Base-by-base conservation (phyloP, 208 protist genomes). In the Endotrypanum monterogeii region DNA sequence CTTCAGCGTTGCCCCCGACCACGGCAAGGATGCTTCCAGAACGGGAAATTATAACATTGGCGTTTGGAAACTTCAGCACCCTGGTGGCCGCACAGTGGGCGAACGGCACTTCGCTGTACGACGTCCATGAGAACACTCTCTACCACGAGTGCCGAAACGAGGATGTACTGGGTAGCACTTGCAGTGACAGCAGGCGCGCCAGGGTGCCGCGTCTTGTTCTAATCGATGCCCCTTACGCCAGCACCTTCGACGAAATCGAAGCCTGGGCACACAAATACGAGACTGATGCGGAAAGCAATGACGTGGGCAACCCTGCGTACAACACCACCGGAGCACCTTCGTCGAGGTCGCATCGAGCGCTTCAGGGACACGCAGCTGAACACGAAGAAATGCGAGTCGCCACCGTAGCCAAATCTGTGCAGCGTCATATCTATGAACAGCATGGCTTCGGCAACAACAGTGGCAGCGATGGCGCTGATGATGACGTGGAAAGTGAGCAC, bases 51-150 rank as follows among this genome's bases (percentile, higher is more conserved):
- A 74, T 96, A 30, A 96, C 92, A 28, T 18, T 94, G 2, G 92
- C 81, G 18, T 87, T 96, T 57, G 92, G 92, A 60, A 96, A 96
- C 84, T 96, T 94, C 79, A 77, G 88, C 74, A 85, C 89, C 7
- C 86, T 96, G 37, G 87, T 96, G 3, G 92, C 90, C 4, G 88
- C 92, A 46, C 92, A 96, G 79, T 96, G 92, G 90, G 88, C 86
- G 41, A 96, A 96, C 71, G 88, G 92, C 44, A 94, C 89, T 6
- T 90, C 88, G 25, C 39, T 73, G 52, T 94, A 82, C 71, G 92
- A 96, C 71, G 77, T 69, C 20, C 76, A 87, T 39, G 87, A 89
- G 70, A 48, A n/a, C 30, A 96, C 92, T 6, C 82, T 96, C 14
- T 96, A 94, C 69, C 51, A 57, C 2, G 89, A 94, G 76, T 84